Base-by-base conservation (phyloP, 306 rosid genomes). In the Morella rubra region DNA sequence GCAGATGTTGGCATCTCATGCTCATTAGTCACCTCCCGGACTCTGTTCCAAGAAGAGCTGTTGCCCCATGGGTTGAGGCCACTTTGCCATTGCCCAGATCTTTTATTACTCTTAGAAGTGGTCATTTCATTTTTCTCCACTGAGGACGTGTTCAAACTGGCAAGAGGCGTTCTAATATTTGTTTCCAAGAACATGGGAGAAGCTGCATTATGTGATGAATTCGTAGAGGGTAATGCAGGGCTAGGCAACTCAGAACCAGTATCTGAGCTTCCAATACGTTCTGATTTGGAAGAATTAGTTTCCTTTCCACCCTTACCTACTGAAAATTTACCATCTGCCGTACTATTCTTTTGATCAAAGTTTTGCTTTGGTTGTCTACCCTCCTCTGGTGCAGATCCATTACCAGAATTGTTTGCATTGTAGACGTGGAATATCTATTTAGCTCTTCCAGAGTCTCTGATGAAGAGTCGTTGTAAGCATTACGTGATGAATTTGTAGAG, bases 1-100 rank as follows among this genome's bases (percentile, higher is more conserved):
- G 65, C 85, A 62, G 86, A 80, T 8, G 81, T 77, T 47, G 81
- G 89, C 71, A 52, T 82, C 76, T 64, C 79, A 19, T 85, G 79
- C 81, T 20, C 84, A 69, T 84, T 80, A 12, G 60, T 76, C 49
- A 69, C 60, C 53, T 76, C 19, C 13, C 86, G 77, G 52, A 76
- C 82, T 44, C 75, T 41, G 22, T 73, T 66, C 54, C 6, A 20
- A 5, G 86, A 44, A 73, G 87, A 75, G 62, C 5, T 55, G 12
- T 79, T 77, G 66, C 58, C 72, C 2, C 46, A 8, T n/a, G 20
- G 71, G 22, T 24, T 41, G 64, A 60, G 65, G 54, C 60, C 72
- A 45, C 76, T 42, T 49, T 61, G 80, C 66, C 41, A 75, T 79
- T 74, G 77, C 80, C 81, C 82, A 59, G 89, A 68, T 10, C 73